Evolutionary conservation across 129 eudicot genomes (phyloP).

Genomic region (Escallonia herrerae): DNA sequence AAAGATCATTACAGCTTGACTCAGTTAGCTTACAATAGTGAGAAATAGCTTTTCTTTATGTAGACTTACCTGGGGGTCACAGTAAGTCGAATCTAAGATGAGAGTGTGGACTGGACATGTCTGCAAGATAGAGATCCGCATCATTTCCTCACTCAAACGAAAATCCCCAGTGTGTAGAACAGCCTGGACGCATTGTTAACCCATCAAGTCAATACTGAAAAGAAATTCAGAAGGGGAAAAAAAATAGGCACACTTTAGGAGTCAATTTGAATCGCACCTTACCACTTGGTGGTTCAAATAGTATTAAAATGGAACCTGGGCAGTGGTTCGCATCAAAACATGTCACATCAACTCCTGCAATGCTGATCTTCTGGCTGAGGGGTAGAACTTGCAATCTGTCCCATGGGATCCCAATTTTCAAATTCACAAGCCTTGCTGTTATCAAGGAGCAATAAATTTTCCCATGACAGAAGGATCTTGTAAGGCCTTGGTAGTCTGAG

Average conservation of each 20-base stretch:
- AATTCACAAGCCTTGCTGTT: slow-evolving; percentile 81
- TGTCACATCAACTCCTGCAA: slow-evolving; percentile 77
- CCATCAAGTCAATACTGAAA: too few species aligned
- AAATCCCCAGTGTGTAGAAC: slow-evolving; percentile 96
- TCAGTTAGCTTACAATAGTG: background rate
- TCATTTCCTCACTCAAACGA: slow-evolving; percentile 74
- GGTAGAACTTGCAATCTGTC: slow-evolving; percentile 74
- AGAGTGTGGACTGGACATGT: slow-evolving; percentile 47
- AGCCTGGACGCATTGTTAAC: slow-evolving; percentile 38
- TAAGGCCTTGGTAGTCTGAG: slow-evolving; percentile 92
- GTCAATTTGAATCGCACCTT: slow-evolving; percentile 43
- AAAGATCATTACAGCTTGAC: background rate
- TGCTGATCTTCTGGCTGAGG: slow-evolving; percentile 55
- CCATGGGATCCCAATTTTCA: slow-evolving; percentile 87
- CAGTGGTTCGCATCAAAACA: slow-evolving; percentile 98
- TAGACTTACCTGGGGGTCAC: slow-evolving; percentile 72
- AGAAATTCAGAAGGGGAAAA: background rate
- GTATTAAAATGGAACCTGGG: slow-evolving; percentile 81
- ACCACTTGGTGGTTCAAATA: slow-evolving; percentile 82
- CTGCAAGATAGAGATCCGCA: slow-evolving; percentile 37
- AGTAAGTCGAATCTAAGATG: slow-evolving; percentile 90
- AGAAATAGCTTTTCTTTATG: background rate
- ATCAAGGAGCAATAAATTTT: slow-evolving; percentile 74
- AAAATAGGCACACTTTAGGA: background rate
- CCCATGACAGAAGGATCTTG: slow-evolving; percentile 81